phyloP scores from a whole-genome alignment of 2,329 filamentous ascomycete genomes.

The Colletotrichum sp. region DNA sequence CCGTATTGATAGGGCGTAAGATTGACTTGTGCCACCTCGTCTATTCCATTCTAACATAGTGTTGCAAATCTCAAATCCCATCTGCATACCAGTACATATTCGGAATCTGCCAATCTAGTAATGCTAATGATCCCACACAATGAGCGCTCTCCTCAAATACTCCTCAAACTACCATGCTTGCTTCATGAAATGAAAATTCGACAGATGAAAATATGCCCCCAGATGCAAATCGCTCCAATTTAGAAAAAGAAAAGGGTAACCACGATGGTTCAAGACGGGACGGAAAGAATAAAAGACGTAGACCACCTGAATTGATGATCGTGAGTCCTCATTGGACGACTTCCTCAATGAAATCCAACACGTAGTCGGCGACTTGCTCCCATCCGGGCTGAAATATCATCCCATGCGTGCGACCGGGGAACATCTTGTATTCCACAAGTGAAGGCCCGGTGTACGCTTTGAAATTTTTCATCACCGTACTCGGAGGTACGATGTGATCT shows the following conservation, averaged over 20 bases:
- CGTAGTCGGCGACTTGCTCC: slow-evolving; percentile 17
- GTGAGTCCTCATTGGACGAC: background rate
- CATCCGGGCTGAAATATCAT: slow-evolving; percentile 25
- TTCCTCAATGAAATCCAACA: slow-evolving; percentile 1
- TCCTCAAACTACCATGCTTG: background rate
- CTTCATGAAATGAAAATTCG: fast-evolving
- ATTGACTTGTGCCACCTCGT: background rate
- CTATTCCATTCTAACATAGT: background rate
- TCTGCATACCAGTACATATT: background rate
- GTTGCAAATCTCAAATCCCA: background rate
- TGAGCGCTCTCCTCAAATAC: background rate
- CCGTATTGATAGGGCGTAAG: background rate
- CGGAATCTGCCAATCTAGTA: background rate
- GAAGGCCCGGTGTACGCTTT: slow-evolving; percentile 20
- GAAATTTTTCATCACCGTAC: slow-evolving; percentile 22
- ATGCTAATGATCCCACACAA: background rate
- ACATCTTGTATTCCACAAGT: slow-evolving; percentile 22
- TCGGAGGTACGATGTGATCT: slow-evolving; percentile 24
- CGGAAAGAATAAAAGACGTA: background rate
- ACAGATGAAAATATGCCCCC: background rate
- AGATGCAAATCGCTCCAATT: background rate
- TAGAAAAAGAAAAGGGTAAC: fast-evolving
- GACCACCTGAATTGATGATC: too few relatives aligned
- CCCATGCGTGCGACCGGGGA: slow-evolving; percentile 23
- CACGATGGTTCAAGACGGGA: background rate